These are phyloP conservation scores for Eurotiales sp. DNA, from an alignment of 2,329 filamentous ascomycete species.

Conservation along the genomic window DNA sequence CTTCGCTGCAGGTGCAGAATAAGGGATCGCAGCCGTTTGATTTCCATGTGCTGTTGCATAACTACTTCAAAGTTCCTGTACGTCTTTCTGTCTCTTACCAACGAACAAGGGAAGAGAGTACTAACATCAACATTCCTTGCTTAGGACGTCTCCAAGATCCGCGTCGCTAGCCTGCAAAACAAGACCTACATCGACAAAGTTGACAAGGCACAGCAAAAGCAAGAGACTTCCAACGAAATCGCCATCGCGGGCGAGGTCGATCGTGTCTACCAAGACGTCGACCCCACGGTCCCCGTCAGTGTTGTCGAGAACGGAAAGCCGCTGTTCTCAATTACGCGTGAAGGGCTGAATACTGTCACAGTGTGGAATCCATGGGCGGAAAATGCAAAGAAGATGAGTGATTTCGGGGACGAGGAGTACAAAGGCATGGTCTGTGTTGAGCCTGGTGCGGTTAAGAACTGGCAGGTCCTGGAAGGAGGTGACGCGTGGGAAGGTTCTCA, in stretches of 20 bases:
- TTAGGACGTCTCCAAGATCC: slow-evolving; percentile 73
- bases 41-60: slow-evolving; percentile 87
- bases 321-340: slow-evolving; percentile 70
- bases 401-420: slow-evolving; percentile 85
- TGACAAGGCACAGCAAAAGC: slow-evolving; percentile 58
- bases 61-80: slow-evolving; percentile 79
- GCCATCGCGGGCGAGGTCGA: slow-evolving; percentile 77
- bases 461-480: slow-evolving; percentile 80
- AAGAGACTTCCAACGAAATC: slow-evolving; percentile 62
- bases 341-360: slow-evolving; percentile 82
- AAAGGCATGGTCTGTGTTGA: slow-evolving; percentile 94
- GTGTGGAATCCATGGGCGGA: slow-evolving; percentile 97
- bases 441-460: slow-evolving; percentile 76
- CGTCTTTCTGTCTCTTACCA: slow-evolving; percentile 24
- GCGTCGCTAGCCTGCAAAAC: slow-evolving; percentile 71
- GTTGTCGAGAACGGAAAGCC: slow-evolving; percentile 49
- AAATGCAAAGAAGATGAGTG: slow-evolving; percentile 74
- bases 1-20: slow-evolving; percentile 83
- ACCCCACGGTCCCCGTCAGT: slow-evolving; percentile 45
- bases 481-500: slow-evolving; percentile 64
- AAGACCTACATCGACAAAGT: slow-evolving; percentile 83
- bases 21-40: slow-evolving; percentile 79
- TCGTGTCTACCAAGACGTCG: slow-evolving; percentile 71
- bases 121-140: background rate
- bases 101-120: background rate